Percentiles rank a stretch among this genome's conserved stretches.
These are phyloP conservation scores for carrot (Daucus carota) DNA, from an alignment of 129 eudicot genomes.

Conservation along the genomic window DNA sequence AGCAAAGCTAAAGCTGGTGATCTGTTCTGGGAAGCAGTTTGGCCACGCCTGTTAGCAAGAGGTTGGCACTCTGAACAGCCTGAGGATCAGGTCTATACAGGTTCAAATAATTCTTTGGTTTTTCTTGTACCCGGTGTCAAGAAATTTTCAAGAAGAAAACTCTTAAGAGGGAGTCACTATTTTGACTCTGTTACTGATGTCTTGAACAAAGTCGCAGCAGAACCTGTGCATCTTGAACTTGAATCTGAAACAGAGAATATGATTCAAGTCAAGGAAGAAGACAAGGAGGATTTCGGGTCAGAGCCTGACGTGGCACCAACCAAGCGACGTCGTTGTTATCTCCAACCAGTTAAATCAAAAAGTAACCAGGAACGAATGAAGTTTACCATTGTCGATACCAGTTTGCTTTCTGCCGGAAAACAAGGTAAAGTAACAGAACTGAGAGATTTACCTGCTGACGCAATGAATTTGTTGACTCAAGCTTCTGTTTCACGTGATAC, in stretches of 20 bases:
- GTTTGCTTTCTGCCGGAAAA: constrained; percentile 13
- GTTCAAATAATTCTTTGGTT: constrained; percentile 32
- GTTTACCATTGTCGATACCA: constrained; percentile 38
- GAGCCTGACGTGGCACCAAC: constrained; percentile 15
- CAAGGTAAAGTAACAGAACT: constrained; percentile 25
- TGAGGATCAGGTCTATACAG: constrained; percentile 16
- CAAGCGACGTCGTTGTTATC: constrained; percentile 11
- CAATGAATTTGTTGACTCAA: constrained; percentile 6
- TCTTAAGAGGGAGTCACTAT: constrained; percentile 42
- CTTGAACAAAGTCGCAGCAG: constrained; percentile 44
- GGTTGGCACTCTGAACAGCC: constrained; percentile 68
- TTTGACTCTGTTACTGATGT: constrained; percentile 49
- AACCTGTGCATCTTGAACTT: constrained; percentile 45
- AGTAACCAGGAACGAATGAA: constrained; percentile 9
- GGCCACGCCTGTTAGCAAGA: constrained; percentile 60
- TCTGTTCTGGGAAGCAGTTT: constrained; percentile 59
- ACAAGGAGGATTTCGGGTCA: constrained; percentile 13
- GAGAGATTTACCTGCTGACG: constrained; percentile 20
- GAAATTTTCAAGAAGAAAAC: constrained; percentile 47
- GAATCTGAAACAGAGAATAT: constrained; percentile 18
- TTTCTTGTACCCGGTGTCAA: constrained; percentile 56
- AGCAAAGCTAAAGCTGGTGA: constrained; percentile 45
- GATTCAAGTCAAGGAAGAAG: constrained; percentile 12
- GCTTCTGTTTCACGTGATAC: constrained; percentile 5
- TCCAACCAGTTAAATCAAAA: constrained; percentile 15